Conservation (phyloP, 257 asterid species). For the Capsicum rhomboideum region DNA sequence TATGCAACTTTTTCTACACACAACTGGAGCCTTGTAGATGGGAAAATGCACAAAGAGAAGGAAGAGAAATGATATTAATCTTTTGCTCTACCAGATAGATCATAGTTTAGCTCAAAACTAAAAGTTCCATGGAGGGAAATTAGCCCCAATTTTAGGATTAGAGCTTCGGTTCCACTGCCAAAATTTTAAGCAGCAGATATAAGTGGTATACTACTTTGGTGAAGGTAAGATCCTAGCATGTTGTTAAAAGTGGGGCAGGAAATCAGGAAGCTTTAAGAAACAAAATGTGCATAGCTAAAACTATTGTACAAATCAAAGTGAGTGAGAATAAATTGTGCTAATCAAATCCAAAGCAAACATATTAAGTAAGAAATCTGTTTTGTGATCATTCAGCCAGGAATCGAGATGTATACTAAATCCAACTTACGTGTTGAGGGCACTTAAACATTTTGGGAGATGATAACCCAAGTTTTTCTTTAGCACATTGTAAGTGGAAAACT, state of each 20-base stretch:
- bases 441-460: constrained; percentile 57
- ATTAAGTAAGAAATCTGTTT: not conserved
- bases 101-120: not conserved
- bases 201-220: not conserved
- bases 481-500: constrained; percentile 63
- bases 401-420: not conserved
- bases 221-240: not conserved
- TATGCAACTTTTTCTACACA: not conserved
- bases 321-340: not conserved
- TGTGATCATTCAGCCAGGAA: not conserved
- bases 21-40: not conserved
- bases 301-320: not conserved
- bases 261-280: not conserved
- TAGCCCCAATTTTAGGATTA: not conserved
- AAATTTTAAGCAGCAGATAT: not conserved
- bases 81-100: not conserved
- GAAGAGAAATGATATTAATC: not conserved
- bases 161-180: not conserved
- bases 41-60: not conserved
- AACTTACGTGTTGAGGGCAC: constrained; percentile 94
- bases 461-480: constrained; percentile 32
- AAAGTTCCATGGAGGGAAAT: not conserved
- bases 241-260: not conserved
- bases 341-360: not conserved
- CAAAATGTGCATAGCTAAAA: not conserved